A percentile compares a stretch with the other conserved stretches of the same genome.
phyloP scores from a whole-genome alignment of 257 asterid species.

The Avicennia marina region DNA sequence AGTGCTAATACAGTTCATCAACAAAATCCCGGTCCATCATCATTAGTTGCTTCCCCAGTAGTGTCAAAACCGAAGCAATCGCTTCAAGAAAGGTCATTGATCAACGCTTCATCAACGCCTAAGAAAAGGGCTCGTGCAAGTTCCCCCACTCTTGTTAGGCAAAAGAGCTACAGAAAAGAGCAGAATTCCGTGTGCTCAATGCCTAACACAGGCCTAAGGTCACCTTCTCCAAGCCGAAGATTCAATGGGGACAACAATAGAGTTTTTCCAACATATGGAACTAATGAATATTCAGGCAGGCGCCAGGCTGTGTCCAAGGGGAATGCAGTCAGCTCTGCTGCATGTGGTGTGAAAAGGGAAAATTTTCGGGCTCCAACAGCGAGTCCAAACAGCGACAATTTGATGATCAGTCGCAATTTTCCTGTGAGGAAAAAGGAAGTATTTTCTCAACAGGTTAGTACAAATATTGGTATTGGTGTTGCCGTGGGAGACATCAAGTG shows the following conservation, averaged over 20 bases:
- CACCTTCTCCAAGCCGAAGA: slow-evolving; percentile 76
- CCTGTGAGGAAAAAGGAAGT: slow-evolving; percentile 20
- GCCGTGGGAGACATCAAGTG: slow-evolving; percentile 22
- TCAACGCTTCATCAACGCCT: slow-evolving; percentile 18
- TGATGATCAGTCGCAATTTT: not conserved
- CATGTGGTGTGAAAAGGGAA: slow-evolving; percentile 39
- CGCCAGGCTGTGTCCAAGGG: slow-evolving; percentile 19
- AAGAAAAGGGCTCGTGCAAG: slow-evolving; percentile 56
- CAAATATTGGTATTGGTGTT: slow-evolving; percentile 28
- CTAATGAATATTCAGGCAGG: slow-evolving; percentile 19
- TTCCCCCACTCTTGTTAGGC: slow-evolving; percentile 54
- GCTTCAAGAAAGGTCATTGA: slow-evolving; percentile 22
- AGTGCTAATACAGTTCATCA: slow-evolving; percentile 3
- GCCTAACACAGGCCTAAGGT: slow-evolving; percentile 31
- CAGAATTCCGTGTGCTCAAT: slow-evolving; percentile 13
- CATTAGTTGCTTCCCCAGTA: not conserved
- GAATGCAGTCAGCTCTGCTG: slow-evolving; percentile 16
- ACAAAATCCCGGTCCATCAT: not conserved
- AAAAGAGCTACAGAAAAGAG: slow-evolving; percentile 63
- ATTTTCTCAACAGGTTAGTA: slow-evolving; percentile 18
- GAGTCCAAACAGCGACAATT: slow-evolving; percentile 9
- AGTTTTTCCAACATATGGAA: slow-evolving; percentile 14
- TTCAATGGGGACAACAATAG: slow-evolving; percentile 34
- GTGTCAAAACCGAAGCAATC: slow-evolving; percentile 15
- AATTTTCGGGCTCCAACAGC: slow-evolving; percentile 25